phyloP scores from a whole-genome alignment of 2,329 filamentous ascomycete species.

The Cyanodermella asteris region DNA sequence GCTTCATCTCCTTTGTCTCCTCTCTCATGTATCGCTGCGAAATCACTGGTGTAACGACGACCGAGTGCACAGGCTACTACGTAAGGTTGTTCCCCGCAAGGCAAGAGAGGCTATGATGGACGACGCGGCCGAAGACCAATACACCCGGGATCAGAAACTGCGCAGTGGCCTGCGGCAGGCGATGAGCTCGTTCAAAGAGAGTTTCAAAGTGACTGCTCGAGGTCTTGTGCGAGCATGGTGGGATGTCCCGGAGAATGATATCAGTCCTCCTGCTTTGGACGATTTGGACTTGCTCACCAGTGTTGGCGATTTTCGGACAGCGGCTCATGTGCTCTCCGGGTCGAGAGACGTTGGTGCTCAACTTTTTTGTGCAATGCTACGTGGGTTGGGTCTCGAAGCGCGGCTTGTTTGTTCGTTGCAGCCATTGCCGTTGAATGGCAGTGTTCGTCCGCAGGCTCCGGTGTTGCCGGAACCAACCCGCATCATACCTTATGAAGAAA shows the following conservation, averaged over 20 bases:
- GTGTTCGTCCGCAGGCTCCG: constrained; percentile 19
- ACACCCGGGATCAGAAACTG: constrained; percentile 35
- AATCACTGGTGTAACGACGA: constrained; percentile 79
- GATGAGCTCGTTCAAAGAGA: constrained; percentile 42
- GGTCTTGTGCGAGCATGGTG: constrained; percentile 53
- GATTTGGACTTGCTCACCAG: constrained; percentile 48
- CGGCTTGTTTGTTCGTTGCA: constrained; percentile 83
- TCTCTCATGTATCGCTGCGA: constrained; percentile 53
- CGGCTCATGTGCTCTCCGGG: constrained; percentile 48
- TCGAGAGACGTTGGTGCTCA: constrained; percentile 82
- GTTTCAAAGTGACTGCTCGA: constrained; percentile 48
- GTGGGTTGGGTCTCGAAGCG: constrained; percentile 59
- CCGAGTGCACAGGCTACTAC: no score
- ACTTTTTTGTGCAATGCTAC: constrained; percentile 69
- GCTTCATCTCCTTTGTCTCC: constrained; percentile 59
- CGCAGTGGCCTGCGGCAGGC: constrained; percentile 52
- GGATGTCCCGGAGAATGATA: constrained; percentile 20
- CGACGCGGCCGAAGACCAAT: constrained; percentile 2
- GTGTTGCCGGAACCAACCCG: constrained; percentile 6
- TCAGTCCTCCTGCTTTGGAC: constrained; percentile 27
- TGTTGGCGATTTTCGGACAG: constrained; percentile 48
- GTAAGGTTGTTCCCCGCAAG: constrained; percentile 35
- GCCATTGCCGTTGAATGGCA: constrained; percentile 42
- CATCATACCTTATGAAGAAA: constrained; percentile 7
- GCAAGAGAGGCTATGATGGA: constrained; percentile 7